Percentiles rank a stretch among this genome's conserved stretches.
phyloP scores from a whole-genome alignment of 129 eudicot species.

The Smallanthus sonchifolius region DNA sequence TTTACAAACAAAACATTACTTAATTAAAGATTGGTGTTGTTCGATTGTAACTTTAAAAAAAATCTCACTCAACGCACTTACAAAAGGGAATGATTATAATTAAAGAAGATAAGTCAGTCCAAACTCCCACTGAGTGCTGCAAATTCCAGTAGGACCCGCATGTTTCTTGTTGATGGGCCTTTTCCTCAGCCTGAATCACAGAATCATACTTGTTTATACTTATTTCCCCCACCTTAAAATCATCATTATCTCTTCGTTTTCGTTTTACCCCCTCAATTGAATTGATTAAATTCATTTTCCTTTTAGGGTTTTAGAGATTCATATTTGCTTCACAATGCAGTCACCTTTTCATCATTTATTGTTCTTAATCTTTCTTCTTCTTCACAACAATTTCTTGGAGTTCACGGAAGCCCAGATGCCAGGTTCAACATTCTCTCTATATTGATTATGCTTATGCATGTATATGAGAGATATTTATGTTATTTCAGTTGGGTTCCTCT shows the following conservation, averaged over 20 bases:
- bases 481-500: neutral
- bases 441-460: neutral
- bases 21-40: no score
- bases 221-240: neutral
- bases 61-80: neutral
- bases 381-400: conserved; percentile 30
- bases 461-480: neutral
- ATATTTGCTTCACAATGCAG: conserved; percentile 14
- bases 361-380: conserved; percentile 19
- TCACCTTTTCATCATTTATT: conserved; percentile 15
- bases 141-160: conserved; percentile 6
- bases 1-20: no score
- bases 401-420: conserved; percentile 60
- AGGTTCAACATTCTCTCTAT: conserved; percentile 34
- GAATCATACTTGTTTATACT: neutral
- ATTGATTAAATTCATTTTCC: neutral
- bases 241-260: neutral
- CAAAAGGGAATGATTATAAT: neutral
- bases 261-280: neutral
- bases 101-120: neutral
- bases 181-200: conserved; percentile 16
- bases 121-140: neutral
- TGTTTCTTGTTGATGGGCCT: conserved; percentile 28
- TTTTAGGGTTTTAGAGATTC: neutral
- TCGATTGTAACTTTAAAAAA: no score